Percentiles rank a stretch among this genome's conserved stretches.
phyloP scores from a whole-genome alignment of 805 yeast species.

The Cyberlindnera suaveolens region DNA sequence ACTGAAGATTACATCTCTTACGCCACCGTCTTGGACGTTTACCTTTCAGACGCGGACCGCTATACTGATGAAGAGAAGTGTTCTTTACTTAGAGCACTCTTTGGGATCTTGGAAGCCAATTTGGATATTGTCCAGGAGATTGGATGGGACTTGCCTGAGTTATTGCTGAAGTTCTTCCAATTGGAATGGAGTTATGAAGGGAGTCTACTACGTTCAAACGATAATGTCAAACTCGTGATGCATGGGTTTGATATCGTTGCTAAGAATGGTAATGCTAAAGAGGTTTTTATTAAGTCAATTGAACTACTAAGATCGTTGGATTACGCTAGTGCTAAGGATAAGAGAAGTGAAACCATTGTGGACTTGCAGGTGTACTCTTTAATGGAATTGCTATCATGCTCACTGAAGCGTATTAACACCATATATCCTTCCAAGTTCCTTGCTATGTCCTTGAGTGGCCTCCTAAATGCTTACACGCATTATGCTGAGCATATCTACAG shows the following conservation, averaged over 20 bases:
- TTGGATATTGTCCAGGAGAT: constrained; percentile 53
- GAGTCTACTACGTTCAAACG: constrained; percentile 25
- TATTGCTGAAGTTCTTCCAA: constrained; percentile 51
- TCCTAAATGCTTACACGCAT: constrained; percentile 43
- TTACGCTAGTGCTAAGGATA: constrained; percentile 1
- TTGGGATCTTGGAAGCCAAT: constrained; percentile 37
- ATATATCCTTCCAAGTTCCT: constrained; percentile 76
- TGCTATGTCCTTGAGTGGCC: constrained; percentile 56
- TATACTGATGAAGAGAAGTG: constrained; percentile 46
- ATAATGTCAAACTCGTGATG: constrained; percentile 24
- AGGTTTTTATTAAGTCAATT: constrained; percentile 62
- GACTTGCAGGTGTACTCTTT: constrained; percentile 56
- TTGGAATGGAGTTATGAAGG: constrained; percentile 35
- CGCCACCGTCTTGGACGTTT: constrained; percentile 64
- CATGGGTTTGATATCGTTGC: constrained; percentile 60
- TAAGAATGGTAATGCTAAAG: constrained; percentile 71
- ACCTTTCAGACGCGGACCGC: constrained; percentile 41
- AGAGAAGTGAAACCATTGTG: constrained; percentile 10
- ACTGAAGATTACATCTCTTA: constrained; percentile 61
- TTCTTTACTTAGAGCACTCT: constrained; percentile 39
- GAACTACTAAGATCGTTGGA: constrained; percentile 48
- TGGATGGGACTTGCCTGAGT: constrained; percentile 89
- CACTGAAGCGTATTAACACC: constrained; percentile 57
- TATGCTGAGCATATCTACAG: constrained; percentile 32
- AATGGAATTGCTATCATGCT: constrained; percentile 56